Evolutionary conservation across 73 alveolate species (phyloP), one percentile per base, ranked within the genome.

Genomic region (Uronychia setigera): DNA sequence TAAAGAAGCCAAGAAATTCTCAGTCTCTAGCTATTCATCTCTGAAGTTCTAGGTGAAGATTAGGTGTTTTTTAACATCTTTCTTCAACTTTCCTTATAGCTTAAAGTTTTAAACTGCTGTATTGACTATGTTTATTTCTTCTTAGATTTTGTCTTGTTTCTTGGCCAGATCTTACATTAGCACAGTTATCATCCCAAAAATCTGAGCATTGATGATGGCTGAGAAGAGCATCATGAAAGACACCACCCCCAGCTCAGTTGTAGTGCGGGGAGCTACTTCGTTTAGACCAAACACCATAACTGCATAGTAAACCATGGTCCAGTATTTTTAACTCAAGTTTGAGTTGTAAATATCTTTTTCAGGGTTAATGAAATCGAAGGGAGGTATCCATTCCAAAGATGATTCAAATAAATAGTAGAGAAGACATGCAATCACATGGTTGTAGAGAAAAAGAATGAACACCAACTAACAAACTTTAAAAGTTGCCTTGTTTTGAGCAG

Each of bases 401-500:
- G 1, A 11, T 19, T 46, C 67, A 46, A 46, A 46, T 5, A 46
- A 11, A 46, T 11, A 11, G 67, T 46, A 46, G 19, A 46, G 76
- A 26, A 85, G 31, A 32, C 92, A 85, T 26, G 89, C 87, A 26
- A 31, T 57, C 29, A 79, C 27, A 60, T 85, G 92, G 35, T 74
- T 35, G 32, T 76, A 80, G 31, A 85, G 60, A 26, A 85, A 25
- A 13, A 85, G 81, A 32, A 85, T 11, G 59, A 46, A 26, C 46
- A 79, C n/a, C 27, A 85, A 30, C 0, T 32, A 27, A 1, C 35
- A 19, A 32, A 85, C 33, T 32, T 58, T 29, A 26, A 74, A 74
- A 13, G 88, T 33, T 19, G 82, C 91, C 80, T 88, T 88, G 28
- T 76, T 80, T n/a, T 58, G 79, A 27, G 67, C 88, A 26, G 81